A percentile compares a stretch with the other conserved stretches of the same genome.
Evolutionary conservation across 306 rosid genomes (phyloP).

Genomic region (Sindora glabra): DNA sequence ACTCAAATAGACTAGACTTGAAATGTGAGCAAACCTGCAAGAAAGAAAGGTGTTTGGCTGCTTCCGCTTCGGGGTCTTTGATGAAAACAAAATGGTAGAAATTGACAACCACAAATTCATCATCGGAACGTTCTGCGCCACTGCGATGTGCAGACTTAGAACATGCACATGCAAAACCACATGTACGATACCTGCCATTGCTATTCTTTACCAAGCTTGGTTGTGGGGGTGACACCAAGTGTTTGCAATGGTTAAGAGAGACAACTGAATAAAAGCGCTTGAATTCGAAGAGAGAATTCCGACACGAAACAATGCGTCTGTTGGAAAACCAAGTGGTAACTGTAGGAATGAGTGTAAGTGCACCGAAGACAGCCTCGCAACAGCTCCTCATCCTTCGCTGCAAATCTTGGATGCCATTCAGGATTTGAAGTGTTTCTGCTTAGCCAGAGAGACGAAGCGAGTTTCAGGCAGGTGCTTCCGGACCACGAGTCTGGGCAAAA

Average conservation of each 20-base stretch:
- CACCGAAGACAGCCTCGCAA: neutral
- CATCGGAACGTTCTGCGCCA: constrained; percentile 8
- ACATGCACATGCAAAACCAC: neutral
- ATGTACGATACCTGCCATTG: neutral
- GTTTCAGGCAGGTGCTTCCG: neutral
- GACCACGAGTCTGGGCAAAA: too few species aligned
- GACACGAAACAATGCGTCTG: neutral
- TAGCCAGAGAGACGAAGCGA: neutral
- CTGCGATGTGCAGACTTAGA: neutral
- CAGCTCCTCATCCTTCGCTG: constrained; percentile 10
- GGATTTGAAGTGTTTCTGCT: neutral
- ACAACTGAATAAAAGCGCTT: constrained; percentile 3
- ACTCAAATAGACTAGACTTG: too few species aligned
- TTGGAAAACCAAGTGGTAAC: neutral
- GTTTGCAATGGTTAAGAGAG: constrained; percentile 20
- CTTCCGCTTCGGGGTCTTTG: constrained; percentile 49
- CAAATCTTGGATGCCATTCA: neutral
- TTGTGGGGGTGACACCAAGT: constrained; percentile 8
- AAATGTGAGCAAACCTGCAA: constrained; percentile 30
- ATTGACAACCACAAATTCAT: constrained; percentile 61
- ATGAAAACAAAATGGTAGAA: constrained; percentile 69
- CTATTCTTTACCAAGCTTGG: neutral
- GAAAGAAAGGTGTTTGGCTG: constrained; percentile 62
- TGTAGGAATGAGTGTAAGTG: neutral
- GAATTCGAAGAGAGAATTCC: constrained; percentile 13